A percentile compares a stretch with the other conserved stretches of the same genome.
These are phyloP conservation scores for Beauveria brongniartii DNA, from an alignment of 2,329 filamentous ascomycete genomes.

Conservation along the genomic window DNA sequence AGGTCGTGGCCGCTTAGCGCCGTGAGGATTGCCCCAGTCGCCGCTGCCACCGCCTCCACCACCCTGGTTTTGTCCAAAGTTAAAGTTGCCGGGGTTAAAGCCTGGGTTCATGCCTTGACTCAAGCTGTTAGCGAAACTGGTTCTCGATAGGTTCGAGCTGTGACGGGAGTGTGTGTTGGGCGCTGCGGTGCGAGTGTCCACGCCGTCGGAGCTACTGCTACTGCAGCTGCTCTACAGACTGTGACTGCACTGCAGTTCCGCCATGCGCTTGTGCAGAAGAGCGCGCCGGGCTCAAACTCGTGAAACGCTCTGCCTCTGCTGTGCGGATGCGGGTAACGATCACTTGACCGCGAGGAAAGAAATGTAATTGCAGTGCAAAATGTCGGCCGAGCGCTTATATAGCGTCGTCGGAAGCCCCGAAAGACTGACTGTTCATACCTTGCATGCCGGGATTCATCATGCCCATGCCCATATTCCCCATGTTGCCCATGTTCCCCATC, in stretches of 20 bases:
- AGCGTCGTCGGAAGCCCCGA: conserved; percentile 31
- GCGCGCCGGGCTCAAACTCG: background rate
- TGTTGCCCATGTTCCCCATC: conserved; percentile 42
- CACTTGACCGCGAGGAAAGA: background rate
- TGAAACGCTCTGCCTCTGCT: background rate
- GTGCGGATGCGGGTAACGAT: background rate
- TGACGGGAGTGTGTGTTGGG: background rate
- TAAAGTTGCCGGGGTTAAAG: conserved; percentile 64
- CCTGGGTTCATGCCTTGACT: conserved; percentile 53
- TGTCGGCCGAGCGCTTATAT: conserved; percentile 26
- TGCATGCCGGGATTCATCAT: conserved; percentile 22
- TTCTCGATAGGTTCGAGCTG: background rate
- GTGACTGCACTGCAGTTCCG: background rate
- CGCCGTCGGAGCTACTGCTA: background rate
- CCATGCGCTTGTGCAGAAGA: background rate
- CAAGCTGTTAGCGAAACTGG: conserved; percentile 39
- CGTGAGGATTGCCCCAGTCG: conserved; percentile 73
- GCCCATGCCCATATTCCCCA: conserved; percentile 25
- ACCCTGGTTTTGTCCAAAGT: conserved; percentile 48
- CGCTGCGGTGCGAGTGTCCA: too few relatives aligned
- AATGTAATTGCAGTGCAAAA: background rate
- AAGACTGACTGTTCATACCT: conserved; percentile 20
- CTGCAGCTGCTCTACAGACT: background rate
- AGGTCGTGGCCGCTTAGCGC: conserved; percentile 69
- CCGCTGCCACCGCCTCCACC: conserved; percentile 33